A percentile compares a stretch with the other conserved stretches of the same genome.
Evolutionary conservation across 768 basidiomycete genomes (phyloP).

Genomic region (Psilocybe subaeruginosa): DNA sequence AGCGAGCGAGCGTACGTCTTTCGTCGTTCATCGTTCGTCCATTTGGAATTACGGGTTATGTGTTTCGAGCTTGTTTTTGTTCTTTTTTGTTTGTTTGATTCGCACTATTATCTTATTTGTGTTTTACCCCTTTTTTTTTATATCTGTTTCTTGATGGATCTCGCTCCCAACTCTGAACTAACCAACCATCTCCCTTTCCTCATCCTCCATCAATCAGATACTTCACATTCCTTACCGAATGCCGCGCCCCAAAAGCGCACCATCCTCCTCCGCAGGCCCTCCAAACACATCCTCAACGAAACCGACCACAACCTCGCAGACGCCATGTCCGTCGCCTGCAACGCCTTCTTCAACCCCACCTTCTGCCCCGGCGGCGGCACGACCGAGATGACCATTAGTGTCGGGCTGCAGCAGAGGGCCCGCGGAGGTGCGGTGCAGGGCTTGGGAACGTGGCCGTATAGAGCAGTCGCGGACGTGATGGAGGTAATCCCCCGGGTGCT

Average conservation of each 20-base stretch:
- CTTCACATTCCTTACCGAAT: conserved; percentile 95
- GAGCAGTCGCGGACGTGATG: conserved; percentile 94
- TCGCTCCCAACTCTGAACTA: no score
- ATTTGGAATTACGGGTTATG: no score
- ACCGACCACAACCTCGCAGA: conserved; percentile 97
- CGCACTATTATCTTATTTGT: no score
- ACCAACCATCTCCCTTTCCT: neutral
- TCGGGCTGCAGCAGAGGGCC: conserved; percentile 81
- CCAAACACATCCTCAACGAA: conserved; percentile 97
- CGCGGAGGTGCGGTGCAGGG: conserved; percentile 68
- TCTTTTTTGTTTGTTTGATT: no score
- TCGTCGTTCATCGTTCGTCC: no score
- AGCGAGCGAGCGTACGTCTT: no score
- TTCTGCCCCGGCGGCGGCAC: conserved; percentile 97
- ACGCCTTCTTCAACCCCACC: conserved; percentile 93
- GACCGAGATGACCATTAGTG: conserved; percentile 96
- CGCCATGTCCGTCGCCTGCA: conserved; percentile 96
- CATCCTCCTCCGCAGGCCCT: conserved; percentile 88
- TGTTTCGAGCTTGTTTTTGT: no score
- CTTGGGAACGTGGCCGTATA: conserved; percentile 88
- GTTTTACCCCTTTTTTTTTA: no score
- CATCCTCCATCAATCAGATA: conserved; percentile 60
- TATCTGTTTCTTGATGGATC: no score
- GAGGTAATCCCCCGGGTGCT: conserved; percentile 96
- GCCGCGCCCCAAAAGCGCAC: conserved; percentile 94